phyloP scores from a whole-genome alignment of 495 filamentous ascomycete species.

The Delitschia confertaspora region DNA sequence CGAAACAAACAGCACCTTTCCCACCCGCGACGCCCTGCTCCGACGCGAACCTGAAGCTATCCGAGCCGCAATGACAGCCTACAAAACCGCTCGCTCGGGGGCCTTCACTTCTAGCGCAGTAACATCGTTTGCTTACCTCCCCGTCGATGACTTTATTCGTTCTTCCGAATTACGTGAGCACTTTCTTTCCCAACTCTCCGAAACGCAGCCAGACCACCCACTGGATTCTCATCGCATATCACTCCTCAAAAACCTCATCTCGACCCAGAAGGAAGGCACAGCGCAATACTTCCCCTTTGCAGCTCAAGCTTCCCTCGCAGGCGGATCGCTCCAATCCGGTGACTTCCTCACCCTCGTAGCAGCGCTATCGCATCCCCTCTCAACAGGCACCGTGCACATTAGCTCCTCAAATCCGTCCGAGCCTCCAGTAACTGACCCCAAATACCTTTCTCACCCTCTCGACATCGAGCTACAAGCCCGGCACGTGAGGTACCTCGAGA shows the following conservation, averaged over 20 bases:
- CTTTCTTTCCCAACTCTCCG: not conserved
- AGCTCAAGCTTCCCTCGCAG: not conserved
- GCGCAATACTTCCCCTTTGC: constrained; percentile 10
- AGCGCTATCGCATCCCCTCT: constrained; percentile 32
- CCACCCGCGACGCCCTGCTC: constrained; percentile 5
- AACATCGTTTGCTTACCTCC: constrained; percentile 8
- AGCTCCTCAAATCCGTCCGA: constrained; percentile 46
- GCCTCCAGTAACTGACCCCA: constrained; percentile 50
- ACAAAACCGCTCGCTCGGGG: constrained; percentile 3
- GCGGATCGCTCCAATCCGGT: not conserved
- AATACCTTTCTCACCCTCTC: constrained; percentile 38
- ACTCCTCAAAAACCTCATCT: not conserved
- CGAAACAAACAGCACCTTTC: constrained; percentile 5
- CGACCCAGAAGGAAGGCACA: constrained; percentile 8
- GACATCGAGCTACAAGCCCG: constrained; percentile 11
- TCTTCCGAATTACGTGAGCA: not conserved
- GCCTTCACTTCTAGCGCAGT: not conserved
- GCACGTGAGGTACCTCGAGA: constrained; percentile 6
- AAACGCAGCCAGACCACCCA: not conserved
- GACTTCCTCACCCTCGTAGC: constrained; percentile 32
- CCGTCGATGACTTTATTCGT: constrained; percentile 2
- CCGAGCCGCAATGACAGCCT: constrained; percentile 6
- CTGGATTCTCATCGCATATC: constrained; percentile 1
- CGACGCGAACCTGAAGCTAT: constrained; percentile 2
- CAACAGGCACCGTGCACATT: constrained; percentile 45